Evolutionary conservation across 1,284 basidiomycete genomes (phyloP), one percentile per base, ranked within the genome.

Genomic region (Naganishia albida): DNA sequence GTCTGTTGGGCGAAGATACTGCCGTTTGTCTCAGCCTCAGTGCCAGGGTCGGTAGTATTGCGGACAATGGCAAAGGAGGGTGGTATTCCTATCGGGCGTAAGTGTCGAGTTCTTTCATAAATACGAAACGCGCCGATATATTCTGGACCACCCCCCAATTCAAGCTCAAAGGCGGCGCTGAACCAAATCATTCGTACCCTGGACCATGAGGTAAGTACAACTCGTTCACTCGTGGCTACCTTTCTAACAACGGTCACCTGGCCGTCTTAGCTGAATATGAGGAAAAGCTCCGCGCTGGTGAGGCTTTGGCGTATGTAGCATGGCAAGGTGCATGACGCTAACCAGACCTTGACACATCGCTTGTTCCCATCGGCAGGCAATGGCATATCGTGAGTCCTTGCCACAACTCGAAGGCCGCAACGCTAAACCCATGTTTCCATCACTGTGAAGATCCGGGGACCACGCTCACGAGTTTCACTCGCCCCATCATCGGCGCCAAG

Each of bases 151-250:
- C 0, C 18, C 34, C 6, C 13, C 46, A 52, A 2, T 23, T 16
- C n/a, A 54, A 78, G 77, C 1, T 88, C 87, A 63, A 90, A 90
- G 74, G 85, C 88, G 0, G 88, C 88, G 49, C 81, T 89, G 65
- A 89, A 90, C 73, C 87, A 89, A 74, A 81, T 87, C 54, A 80
- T 89, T 72, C 84, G 85, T 66, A 88, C 86, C 2, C 85, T 88
- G 67, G 85, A 88, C 72, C 78, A 85, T 65, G 85, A 89, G 72
- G 80, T 89, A 81, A 25, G 70, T 30, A 4, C 10, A 60, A 25
- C 13, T 26, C n/a, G 18, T 38, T 28, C 10, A 8, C 20, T 43
- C 25, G 49, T 0, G 3, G 1, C 23, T 18, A n/a, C 1, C n/a
- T 59, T 23, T 25, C 26, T 16, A 20, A 12, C 26, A 23, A n/a